Evolutionary conservation across 176 grass and related monocot species (phyloP).

Genomic region (Panicum miliaceum): DNA sequence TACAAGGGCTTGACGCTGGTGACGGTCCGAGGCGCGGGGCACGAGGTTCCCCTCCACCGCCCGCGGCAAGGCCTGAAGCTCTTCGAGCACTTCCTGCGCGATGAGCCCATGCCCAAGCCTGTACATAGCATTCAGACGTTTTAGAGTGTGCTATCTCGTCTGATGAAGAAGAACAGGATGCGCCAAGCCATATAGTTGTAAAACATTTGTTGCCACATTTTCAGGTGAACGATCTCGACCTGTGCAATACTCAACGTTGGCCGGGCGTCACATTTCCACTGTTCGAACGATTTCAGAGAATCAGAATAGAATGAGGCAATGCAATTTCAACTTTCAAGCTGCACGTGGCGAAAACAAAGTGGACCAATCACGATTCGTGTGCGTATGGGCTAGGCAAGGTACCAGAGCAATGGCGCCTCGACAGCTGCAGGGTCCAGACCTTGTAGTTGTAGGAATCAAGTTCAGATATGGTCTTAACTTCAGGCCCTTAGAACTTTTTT

Average conservation of each 20-base stretch:
- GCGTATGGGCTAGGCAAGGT: no score
- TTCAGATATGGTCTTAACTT: no score
- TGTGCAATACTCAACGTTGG: conserved; percentile 19
- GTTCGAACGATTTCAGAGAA: no score
- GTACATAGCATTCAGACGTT: conserved; percentile 38
- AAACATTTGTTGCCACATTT: not conserved
- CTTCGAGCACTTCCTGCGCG: conserved; percentile 65
- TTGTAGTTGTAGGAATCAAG: no score
- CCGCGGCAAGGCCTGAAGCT: conserved; percentile 61
- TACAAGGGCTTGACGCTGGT: conserved; percentile 66
- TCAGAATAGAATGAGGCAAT: no score
- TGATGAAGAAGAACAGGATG: not conserved
- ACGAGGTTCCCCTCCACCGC: conserved; percentile 75
- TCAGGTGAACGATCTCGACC: not conserved
- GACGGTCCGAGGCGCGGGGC: conserved; percentile 59
- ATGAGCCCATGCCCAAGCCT: conserved; percentile 58
- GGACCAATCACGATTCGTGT: no score
- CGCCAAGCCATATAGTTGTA: conserved; percentile 17
- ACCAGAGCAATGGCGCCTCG: no score
- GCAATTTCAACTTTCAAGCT: no score
- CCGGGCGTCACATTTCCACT: not conserved
- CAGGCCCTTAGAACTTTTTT: no score
- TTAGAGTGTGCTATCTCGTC: conserved; percentile 17
- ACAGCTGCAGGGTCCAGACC: no score
- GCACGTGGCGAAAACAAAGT: no score